Conservation (phyloP, 306 rosid genomes). For the Castanea crenata region DNA sequence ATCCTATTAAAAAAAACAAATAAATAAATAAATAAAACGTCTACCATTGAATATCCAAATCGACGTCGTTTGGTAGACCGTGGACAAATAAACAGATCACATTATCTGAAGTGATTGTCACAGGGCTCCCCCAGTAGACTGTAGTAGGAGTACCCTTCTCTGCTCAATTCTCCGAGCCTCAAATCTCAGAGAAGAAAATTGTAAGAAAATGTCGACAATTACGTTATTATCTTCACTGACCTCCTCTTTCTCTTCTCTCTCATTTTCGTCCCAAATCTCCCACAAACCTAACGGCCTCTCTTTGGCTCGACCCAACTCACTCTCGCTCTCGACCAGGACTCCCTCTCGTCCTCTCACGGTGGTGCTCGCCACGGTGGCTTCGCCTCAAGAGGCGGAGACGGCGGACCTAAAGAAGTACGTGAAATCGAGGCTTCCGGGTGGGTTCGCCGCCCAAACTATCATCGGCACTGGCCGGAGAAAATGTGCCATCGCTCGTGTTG, state of each 20-base stretch:
- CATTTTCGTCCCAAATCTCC: constrained; percentile 74
- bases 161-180: neutral
- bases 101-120: too few species aligned
- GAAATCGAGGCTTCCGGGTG: constrained; percentile 89
- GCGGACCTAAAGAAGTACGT: constrained; percentile 60
- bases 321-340: constrained; percentile 32
- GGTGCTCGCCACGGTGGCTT: constrained; percentile 49
- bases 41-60: too few species aligned
- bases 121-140: too few species aligned
- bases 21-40: too few species aligned
- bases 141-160: too few species aligned
- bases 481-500: constrained; percentile 83
- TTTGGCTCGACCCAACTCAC: constrained; percentile 28
- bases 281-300: constrained; percentile 42
- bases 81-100: too few species aligned
- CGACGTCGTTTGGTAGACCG: too few species aligned
- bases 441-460: constrained; percentile 85
- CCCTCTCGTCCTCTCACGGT: constrained; percentile 29
- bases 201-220: constrained; percentile 55
- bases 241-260: constrained; percentile 63
- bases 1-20: too few species aligned
- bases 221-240: constrained; percentile 53
- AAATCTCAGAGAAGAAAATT: neutral
- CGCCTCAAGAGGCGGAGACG: constrained; percentile 52
- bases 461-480: constrained; percentile 91